These are phyloP conservation scores for Phytophthora melonis DNA, from an alignment of 352 stramenopile genomes.

Conservation along the genomic window DNA sequence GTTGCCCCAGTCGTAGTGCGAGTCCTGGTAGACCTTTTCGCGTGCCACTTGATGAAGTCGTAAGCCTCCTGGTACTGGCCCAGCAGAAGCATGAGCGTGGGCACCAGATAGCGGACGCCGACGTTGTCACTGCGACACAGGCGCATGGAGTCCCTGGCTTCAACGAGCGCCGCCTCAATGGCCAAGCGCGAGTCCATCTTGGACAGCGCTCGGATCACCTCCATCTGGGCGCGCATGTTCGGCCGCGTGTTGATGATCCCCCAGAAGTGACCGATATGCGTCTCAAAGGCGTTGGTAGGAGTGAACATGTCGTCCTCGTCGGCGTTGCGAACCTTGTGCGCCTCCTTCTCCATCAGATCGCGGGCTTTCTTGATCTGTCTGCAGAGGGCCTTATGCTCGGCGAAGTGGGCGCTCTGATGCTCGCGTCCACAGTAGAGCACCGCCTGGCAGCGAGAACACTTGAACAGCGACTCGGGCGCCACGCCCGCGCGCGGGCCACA, in stretches of 20 bases:
- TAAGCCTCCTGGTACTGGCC: neutral
- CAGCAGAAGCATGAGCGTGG: neutral
- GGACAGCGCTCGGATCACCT: neutral
- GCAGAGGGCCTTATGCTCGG: neutral
- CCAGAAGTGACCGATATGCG: neutral
- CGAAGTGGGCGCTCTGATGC: neutral
- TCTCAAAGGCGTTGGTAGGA: neutral
- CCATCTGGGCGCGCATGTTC: neutral
- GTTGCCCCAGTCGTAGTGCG: conserved; percentile 1
- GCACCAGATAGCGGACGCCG: neutral
- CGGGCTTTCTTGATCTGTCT: neutral
- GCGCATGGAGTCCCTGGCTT: neutral
- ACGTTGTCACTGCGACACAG: neutral
- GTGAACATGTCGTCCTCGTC: neutral
- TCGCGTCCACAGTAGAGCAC: neutral
- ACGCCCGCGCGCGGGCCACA: neutral
- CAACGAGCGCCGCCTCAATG: neutral
- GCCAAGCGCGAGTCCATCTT: neutral
- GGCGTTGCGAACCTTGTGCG: neutral
- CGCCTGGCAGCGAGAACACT: neutral
- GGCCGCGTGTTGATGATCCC: neutral
- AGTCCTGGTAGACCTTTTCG: neutral
- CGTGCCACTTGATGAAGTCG: neutral
- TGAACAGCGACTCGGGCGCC: neutral
- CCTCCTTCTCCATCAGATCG: neutral